These are phyloP conservation scores for Cladophialophora psammophila DNA, from an alignment of 2,329 filamentous ascomycete genomes.

Conservation along the genomic window DNA sequence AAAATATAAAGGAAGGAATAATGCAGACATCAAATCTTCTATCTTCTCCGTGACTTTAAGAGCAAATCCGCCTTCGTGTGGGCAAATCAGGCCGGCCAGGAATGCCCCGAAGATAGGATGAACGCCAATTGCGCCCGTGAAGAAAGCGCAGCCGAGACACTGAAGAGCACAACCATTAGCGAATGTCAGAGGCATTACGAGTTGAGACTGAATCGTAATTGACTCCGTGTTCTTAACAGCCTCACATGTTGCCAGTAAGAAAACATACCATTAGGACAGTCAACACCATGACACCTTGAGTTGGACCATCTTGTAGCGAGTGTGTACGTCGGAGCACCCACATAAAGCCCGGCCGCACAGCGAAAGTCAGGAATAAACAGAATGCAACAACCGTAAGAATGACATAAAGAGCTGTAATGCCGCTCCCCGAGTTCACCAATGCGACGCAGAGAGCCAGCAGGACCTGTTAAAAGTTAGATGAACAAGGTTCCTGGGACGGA, in stretches of 20 bases:
- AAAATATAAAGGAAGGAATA: constrained; percentile 92
- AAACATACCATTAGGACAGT: too few relatives aligned
- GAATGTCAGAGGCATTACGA: too few relatives aligned
- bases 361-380: constrained; percentile 75
- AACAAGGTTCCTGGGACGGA: too few relatives aligned
- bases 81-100: constrained; percentile 85
- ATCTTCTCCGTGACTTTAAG: constrained; percentile 92
- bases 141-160: constrained; percentile 81
- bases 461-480: too few relatives aligned
- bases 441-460: constrained; percentile 93
- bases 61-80: constrained; percentile 69
- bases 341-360: constrained; percentile 75
- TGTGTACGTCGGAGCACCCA: constrained; percentile 76
- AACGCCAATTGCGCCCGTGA: constrained; percentile 87
- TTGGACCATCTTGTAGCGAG: constrained; percentile 84
- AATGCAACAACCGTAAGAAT: constrained; percentile 78
- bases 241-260: too few relatives aligned
- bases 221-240: too few relatives aligned
- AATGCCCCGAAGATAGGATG: constrained; percentile 96
- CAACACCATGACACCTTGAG: constrained; percentile 81
- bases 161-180: too few relatives aligned
- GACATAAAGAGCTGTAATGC: constrained; percentile 84
- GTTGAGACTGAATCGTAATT: too few relatives aligned
- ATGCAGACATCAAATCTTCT: constrained; percentile 82
- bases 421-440: constrained; percentile 84